Percentiles rank a stretch among this genome's conserved stretches.
These are phyloP conservation scores for Argentina anserina DNA, from an alignment of 306 rosid genomes.

Conservation along the genomic window DNA sequence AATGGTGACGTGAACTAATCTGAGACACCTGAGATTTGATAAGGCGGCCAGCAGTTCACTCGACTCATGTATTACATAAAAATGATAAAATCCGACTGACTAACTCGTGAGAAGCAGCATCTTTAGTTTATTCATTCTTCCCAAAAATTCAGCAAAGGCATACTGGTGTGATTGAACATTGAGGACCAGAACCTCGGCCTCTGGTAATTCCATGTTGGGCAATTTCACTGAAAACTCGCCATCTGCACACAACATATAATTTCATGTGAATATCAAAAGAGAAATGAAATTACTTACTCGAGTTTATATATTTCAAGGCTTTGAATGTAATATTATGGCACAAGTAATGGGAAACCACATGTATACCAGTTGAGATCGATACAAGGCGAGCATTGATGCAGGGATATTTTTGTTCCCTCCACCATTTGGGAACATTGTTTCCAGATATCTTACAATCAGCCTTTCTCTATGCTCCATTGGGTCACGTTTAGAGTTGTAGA, in stretches of 20 bases:
- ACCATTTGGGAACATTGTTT: conserved; percentile 52
- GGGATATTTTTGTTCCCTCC: conserved; percentile 22
- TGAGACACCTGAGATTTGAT: conserved; percentile 31
- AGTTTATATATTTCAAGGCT: no score
- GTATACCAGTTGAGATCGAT: no score
- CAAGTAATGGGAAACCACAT: no score
- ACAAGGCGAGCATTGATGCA: no score
- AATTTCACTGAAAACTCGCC: conserved; percentile 34
- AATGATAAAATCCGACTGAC: no score
- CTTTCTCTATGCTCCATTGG: conserved; percentile 31
- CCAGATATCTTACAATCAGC: conserved; percentile 33
- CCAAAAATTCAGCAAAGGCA: conserved; percentile 39
- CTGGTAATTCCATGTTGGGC: conserved; percentile 37
- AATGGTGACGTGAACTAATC: conserved; percentile 46
- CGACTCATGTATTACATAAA: no score
- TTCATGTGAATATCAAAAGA: background rate
- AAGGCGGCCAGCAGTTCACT: background rate
- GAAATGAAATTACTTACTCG: background rate
- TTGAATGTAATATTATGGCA: no score
- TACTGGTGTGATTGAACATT: conserved; percentile 27
- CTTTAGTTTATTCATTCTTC: conserved; percentile 38
- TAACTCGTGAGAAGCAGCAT: conserved; percentile 39
- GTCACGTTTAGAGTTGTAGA: conserved; percentile 27
- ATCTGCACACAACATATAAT: conserved; percentile 31
- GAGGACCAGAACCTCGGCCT: conserved; percentile 45